Conservation (phyloP, 106 monocot species). For the Triglochin maritima region DNA sequence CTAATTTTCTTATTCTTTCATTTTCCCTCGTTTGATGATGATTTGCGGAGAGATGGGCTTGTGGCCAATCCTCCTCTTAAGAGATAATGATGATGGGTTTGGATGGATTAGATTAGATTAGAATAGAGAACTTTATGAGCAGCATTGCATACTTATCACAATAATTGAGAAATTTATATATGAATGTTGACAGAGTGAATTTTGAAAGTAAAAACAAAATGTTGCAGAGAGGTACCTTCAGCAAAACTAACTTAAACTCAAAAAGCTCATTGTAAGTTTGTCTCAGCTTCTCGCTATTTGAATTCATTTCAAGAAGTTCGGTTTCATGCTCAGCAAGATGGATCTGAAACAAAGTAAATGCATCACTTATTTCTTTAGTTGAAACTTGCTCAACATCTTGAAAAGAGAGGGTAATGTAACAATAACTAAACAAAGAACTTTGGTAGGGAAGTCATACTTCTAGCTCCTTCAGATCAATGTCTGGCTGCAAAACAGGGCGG, state of each 20-base stretch:
- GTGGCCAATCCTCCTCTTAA: too few species aligned
- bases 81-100: too few species aligned
- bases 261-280: slow-evolving; percentile 94
- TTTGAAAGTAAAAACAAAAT: neutral
- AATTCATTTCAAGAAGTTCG: slow-evolving; percentile 98
- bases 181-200: too few species aligned
- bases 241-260: slow-evolving; percentile 87
- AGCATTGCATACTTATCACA: too few species aligned
- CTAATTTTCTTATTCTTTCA: too few species aligned
- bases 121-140: too few species aligned
- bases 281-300: slow-evolving; percentile 79
- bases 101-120: too few species aligned
- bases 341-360: slow-evolving; percentile 30
- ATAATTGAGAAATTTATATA: too few species aligned
- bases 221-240: slow-evolving; percentile 45
- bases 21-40: too few species aligned
- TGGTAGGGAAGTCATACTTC: slow-evolving; percentile 31
- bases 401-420: too few species aligned
- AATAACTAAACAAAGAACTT: neutral
- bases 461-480: slow-evolving; percentile 75
- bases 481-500: slow-evolving; percentile 50
- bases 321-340: slow-evolving; percentile 77
- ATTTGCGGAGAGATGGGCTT: too few species aligned
- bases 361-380: neutral
- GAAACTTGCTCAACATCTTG: too few species aligned